Evolutionary conservation across 345 rosid genomes (phyloP).

Genomic region (Erucastrum elatum): DNA sequence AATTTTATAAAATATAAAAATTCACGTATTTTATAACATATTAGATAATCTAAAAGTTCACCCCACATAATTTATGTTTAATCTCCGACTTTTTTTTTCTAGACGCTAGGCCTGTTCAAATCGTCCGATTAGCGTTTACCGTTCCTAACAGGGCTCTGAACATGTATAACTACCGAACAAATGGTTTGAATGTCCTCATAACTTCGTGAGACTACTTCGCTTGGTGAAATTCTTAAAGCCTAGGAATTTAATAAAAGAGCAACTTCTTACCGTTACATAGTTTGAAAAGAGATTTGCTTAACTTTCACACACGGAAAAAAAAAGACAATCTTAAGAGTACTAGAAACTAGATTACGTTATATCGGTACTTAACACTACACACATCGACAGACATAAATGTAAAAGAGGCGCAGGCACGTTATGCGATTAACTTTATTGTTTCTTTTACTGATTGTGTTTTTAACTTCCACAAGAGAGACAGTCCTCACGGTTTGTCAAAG

Average conservation of each 20-base stretch:
- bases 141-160: too few species aligned
- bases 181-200: neutral
- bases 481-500: constrained; percentile 77
- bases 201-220: neutral
- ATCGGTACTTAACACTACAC: neutral
- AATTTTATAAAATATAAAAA: too few species aligned
- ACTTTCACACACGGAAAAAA: neutral
- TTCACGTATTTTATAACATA: too few species aligned
- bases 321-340: neutral
- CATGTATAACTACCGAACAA: too few species aligned
- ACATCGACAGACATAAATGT: neutral
- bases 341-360: neutral
- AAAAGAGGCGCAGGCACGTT: neutral
- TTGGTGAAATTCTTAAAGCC: neutral
- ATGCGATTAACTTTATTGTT: neutral
- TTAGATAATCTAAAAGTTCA: too few species aligned
- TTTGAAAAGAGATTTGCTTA: neutral
- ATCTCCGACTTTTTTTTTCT: too few species aligned
- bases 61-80: too few species aligned
- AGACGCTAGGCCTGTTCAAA: too few species aligned
- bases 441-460: neutral
- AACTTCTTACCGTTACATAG: neutral
- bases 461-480: constrained; percentile 89
- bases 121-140: too few species aligned
- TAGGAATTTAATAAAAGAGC: too few species aligned